These are phyloP conservation scores for Pezicula carpinea DNA, from an alignment of 2,329 filamentous ascomycete genomes.

Conservation along the genomic window DNA sequence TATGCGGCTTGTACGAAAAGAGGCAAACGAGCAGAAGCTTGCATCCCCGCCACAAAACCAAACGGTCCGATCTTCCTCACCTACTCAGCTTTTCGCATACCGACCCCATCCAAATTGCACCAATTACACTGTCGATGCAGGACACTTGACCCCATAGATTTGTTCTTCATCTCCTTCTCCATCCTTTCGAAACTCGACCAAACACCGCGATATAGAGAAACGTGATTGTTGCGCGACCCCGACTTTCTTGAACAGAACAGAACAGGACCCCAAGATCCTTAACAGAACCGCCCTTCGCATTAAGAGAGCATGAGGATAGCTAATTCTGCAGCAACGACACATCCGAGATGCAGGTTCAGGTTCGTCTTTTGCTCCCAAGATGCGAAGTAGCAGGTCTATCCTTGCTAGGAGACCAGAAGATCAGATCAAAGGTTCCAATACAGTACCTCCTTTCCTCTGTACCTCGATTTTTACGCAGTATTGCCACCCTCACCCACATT, in stretches of 20 bases:
- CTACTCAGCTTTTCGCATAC: not conserved
- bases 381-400: slow-evolving; percentile 3
- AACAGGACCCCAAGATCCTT: too few species aligned
- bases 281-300: too few species aligned
- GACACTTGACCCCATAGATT: too few species aligned
- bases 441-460: not conserved
- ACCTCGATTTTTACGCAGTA: not conserved
- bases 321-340: not conserved
- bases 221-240: too few species aligned
- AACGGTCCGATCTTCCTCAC: slow-evolving; percentile 23
- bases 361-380: not conserved
- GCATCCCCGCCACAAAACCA: slow-evolving; percentile 14
- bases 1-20: not conserved
- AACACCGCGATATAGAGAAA: too few species aligned
- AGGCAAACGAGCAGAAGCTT: not conserved
- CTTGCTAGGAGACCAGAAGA: not conserved
- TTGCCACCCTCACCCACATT: not conserved
- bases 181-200: too few species aligned
- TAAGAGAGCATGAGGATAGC: too few species aligned
- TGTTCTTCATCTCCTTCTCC: too few species aligned
- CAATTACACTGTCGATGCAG: not conserved
- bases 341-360: slow-evolving; percentile 9
- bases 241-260: too few species aligned
- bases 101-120: not conserved
- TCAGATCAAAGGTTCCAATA: not conserved